Evolutionary conservation across 2,329 filamentous ascomycete genomes (phyloP).

Genomic region (Ambrosiella beaveri): DNA sequence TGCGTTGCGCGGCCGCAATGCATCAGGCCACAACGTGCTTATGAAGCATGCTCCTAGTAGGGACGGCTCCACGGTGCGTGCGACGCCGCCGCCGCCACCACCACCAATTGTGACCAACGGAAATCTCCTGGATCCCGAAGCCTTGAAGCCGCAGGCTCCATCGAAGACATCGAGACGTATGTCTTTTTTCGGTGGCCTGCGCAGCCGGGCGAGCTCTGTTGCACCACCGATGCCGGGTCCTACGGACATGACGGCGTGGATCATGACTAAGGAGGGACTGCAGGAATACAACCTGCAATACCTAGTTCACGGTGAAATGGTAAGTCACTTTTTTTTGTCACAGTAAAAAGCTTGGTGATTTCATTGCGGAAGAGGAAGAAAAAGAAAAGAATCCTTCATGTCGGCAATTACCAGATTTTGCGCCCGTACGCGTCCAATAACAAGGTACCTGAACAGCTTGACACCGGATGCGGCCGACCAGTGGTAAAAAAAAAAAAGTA

Average conservation of each 20-base stretch:
- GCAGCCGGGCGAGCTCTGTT: slow-evolving; percentile 7
- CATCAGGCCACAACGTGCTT: slow-evolving; percentile 6
- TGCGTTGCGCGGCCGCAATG: slow-evolving; percentile 3
- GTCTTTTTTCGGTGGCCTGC: slow-evolving; percentile 9
- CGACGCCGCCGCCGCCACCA: neutral
- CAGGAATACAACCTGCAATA: slow-evolving; percentile 39
- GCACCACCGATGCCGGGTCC: slow-evolving; percentile 14
- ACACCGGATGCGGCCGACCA: too few species aligned
- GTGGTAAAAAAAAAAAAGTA: neutral
- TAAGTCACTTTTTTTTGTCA: slow-evolving; percentile 17
- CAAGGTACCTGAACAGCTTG: neutral
- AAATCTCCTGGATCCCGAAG: slow-evolving; percentile 8
- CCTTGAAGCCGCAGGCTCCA: slow-evolving; percentile 2
- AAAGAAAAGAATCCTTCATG: neutral
- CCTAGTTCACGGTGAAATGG: slow-evolving; percentile 38
- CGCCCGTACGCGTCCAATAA: neutral
- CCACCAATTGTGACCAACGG: neutral
- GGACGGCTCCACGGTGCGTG: neutral
- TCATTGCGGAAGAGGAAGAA: neutral
- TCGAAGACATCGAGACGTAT: slow-evolving; percentile 8
- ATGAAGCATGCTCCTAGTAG: slow-evolving; percentile 5
- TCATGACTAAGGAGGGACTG: slow-evolving; percentile 31
- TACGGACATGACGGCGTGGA: slow-evolving; percentile 28
- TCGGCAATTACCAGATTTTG: neutral
- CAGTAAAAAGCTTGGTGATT: neutral